Base-by-base conservation (phyloP, 2,329 filamentous ascomycete species). In the Aspergillus udagawae region DNA sequence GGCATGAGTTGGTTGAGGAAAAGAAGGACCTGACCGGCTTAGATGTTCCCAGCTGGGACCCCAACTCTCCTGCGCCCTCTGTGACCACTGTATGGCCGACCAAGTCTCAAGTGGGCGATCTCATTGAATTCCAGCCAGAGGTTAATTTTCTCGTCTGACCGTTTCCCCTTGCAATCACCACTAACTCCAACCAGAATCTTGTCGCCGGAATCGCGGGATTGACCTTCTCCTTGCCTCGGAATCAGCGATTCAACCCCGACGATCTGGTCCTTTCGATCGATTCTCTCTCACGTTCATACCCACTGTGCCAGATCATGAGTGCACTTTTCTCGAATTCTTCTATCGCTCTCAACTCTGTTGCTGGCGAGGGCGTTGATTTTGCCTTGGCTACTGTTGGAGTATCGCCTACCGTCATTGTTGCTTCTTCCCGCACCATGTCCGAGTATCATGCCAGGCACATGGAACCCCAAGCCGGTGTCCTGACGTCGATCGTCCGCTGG, bases 221-320 rank as follows among this genome's bases (percentile, higher is more conserved):
- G 70, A 83, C 92, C 44, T 85, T 88, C 47, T 86, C 88, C 5
- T 77, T 97, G 38, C 91, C 92, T 9, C 83, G 86, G 27, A 82
- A 81, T 48, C 89, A 96, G 69, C 87, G 90, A 59, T 79, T 97
- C 59, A 84, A 79, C 21, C 80, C 86, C 1, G 83, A 85, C 2
- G 94, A 99, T 67, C 81, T 96, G 7, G 90, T 99, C 70, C 83
- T 97, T 14, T 88, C 92, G 0, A 91, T 89, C 49, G 91, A 95
- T 65, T 86, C 89, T 5, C 85, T 97, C 49, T 87, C 89, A 7
- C 85, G 89, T 65, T 87, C 88, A 0, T 93, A 95, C 75, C 85
- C 91, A 1, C 82, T 97, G 27, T 84, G 86, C 54, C 80, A 95
- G 58, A 91, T 91, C 0, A 81, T 99, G 56, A 86, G 88, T 1